phyloP scores from a whole-genome alignment of 768 basidiomycete genomes.

The Gymnopilus junonius region DNA sequence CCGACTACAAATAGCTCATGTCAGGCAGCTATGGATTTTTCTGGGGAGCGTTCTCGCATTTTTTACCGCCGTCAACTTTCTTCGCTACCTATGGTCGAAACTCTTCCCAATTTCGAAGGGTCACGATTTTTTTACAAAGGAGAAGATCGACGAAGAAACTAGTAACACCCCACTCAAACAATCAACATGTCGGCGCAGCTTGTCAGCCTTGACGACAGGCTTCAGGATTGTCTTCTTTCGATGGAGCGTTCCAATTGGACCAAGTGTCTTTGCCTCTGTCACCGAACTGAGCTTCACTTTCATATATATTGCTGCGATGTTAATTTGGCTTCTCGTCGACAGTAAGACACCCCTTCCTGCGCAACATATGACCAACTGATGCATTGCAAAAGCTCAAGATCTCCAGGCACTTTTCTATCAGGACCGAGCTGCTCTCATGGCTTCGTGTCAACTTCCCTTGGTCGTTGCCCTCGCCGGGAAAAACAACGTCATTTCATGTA shows the following conservation, averaged over 20 bases:
- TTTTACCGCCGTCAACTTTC: conserved; percentile 37
- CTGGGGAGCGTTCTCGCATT: conserved; percentile 40
- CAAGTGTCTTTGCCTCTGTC: conserved; percentile 36
- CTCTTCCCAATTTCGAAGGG: neutral
- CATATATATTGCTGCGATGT: conserved; percentile 47
- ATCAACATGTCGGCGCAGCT: conserved; percentile 30
- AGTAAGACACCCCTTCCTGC: conserved; percentile 37
- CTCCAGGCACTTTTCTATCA: conserved; percentile 38
- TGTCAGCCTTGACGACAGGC: conserved; percentile 40
- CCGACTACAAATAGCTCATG: conserved; percentile 37
- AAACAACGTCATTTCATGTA: conserved; percentile 61
- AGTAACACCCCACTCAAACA: neutral
- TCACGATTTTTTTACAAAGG: conserved; percentile 2
- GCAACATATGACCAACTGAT: conserved; percentile 3
- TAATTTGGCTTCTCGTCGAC: conserved; percentile 47
- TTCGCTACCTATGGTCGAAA: conserved; percentile 21
- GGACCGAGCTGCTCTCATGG: conserved; percentile 45
- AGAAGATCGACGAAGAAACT: conserved; percentile 27
- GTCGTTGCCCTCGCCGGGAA: conserved; percentile 60
- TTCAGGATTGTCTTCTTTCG: conserved; percentile 58
- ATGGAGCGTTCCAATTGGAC: conserved; percentile 48
- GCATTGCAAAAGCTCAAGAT: conserved; percentile 33
- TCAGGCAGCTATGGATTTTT: conserved; percentile 45
- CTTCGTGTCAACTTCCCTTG: conserved; percentile 52
- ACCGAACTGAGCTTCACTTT: conserved; percentile 51